Conservation (phyloP, 2,329 filamentous ascomycete genomes). For the Lasiodiplodia sp. region DNA sequence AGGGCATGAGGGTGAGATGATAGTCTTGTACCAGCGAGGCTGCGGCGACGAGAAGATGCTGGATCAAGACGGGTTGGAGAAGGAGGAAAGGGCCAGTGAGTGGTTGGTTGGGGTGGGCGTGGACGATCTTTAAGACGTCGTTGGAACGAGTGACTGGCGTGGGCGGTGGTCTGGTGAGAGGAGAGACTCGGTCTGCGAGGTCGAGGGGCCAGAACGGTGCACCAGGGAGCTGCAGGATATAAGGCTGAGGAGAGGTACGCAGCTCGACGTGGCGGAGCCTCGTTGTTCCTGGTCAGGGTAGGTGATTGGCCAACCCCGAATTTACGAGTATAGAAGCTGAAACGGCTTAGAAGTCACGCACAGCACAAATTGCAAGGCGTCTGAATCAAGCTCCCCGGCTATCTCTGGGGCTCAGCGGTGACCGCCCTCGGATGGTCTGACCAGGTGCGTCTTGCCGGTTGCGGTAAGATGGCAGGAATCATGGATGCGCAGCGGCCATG, state of each 20-base stretch:
- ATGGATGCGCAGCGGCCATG: slow-evolving; percentile 13
- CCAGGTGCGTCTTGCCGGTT: slow-evolving; percentile 28
- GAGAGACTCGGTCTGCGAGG: slow-evolving; percentile 1
- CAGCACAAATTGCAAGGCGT: slow-evolving; percentile 32
- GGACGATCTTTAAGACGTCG: slow-evolving; percentile 15
- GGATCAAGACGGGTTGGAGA: slow-evolving; percentile 6
- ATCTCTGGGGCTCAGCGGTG: slow-evolving; percentile 31
- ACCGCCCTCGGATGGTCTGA: slow-evolving; percentile 30
- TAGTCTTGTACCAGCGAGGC: slow-evolving; percentile 13
- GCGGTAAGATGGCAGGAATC: slow-evolving; percentile 18
- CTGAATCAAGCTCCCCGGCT: slow-evolving; percentile 31
- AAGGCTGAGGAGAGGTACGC: slow-evolving; percentile 30
- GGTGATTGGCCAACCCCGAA: slow-evolving; percentile 27
- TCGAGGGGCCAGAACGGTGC: slow-evolving; percentile 24
- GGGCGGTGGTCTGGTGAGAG: slow-evolving; percentile 8
- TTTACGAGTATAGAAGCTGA: slow-evolving; percentile 32
- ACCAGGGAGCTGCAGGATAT: slow-evolving; percentile 28
- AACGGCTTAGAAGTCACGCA: slow-evolving; percentile 31
- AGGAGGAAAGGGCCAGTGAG: slow-evolving; percentile 2
- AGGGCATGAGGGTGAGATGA: slow-evolving; percentile 23
- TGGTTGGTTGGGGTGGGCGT: slow-evolving; percentile 1
- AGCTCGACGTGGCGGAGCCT: slow-evolving; percentile 31
- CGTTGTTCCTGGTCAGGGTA: slow-evolving; percentile 25
- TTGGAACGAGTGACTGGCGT: slow-evolving; percentile 15
- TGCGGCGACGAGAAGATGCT: slow-evolving; percentile 4